These are phyloP conservation scores for Russula brevipes DNA, from an alignment of 768 basidiomycete genomes.

Conservation along the genomic window DNA sequence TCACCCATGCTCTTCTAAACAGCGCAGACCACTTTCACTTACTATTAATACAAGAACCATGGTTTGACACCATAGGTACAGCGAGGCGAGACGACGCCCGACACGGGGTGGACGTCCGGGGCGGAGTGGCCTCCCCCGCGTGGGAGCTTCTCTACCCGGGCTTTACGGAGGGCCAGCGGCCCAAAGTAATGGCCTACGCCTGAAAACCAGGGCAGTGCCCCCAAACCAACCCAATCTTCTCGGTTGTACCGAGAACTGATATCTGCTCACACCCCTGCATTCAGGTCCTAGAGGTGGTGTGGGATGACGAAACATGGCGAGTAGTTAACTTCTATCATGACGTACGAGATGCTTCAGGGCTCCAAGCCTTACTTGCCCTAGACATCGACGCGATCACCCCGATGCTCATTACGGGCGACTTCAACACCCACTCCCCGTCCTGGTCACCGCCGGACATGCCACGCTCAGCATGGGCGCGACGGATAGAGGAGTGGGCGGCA, in stretches of 20 bases:
- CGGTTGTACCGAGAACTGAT: rapidly evolving
- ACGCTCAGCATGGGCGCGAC: not conserved
- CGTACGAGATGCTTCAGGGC: not conserved
- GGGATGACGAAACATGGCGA: not conserved
- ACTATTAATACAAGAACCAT: not conserved
- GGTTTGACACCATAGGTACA: not conserved
- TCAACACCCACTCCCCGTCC: not conserved
- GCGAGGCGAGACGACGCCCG: not conserved
- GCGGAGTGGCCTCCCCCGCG: not conserved
- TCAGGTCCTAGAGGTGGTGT: not conserved
- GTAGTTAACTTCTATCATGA: not conserved
- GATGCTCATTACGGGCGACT: not conserved
- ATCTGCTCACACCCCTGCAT: not conserved
- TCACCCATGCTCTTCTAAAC: not conserved
- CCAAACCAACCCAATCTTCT: not conserved
- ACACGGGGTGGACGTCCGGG: not conserved
- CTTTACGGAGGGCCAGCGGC: not conserved
- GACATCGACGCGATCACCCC: not conserved
- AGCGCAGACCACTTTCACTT: not conserved
- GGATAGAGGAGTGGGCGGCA: not conserved
- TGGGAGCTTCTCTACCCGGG: not conserved
- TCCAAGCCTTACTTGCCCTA: not conserved
- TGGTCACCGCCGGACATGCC: not conserved
- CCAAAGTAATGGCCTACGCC: not conserved
- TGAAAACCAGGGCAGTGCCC: not conserved